These are phyloP conservation scores for Mitragyna speciosa DNA, from an alignment of 257 asterid species.

Conservation along the genomic window DNA sequence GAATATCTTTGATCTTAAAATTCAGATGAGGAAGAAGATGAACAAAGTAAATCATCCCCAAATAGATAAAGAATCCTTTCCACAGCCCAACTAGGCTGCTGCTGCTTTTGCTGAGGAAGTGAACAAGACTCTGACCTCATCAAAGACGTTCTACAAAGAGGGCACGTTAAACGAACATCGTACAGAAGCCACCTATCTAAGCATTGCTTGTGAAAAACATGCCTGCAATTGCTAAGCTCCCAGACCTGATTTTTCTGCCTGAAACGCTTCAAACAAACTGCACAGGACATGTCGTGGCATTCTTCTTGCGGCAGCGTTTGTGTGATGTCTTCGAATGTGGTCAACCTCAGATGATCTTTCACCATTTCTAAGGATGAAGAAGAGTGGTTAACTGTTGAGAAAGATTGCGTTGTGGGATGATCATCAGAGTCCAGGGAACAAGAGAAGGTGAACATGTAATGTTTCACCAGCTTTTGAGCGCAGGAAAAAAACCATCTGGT, in stretches of 20 bases:
- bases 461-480: constrained; percentile 37
- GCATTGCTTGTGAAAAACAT: constrained; percentile 68
- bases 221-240: constrained; percentile 69
- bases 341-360: constrained; percentile 41
- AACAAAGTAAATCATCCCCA: constrained; percentile 67
- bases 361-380: constrained; percentile 30
- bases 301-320: constrained; percentile 30
- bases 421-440: constrained; percentile 13
- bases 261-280: constrained; percentile 55
- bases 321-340: constrained; percentile 42
- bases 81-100: constrained; percentile 75
- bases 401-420: constrained; percentile 7
- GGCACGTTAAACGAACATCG: constrained; percentile 58
- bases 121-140: constrained; percentile 19
- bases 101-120: constrained; percentile 26
- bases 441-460: constrained; percentile 28
- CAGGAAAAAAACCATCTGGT: constrained; percentile 56
- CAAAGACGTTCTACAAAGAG: constrained; percentile 63
- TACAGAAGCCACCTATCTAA: constrained; percentile 62
- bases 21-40: constrained; percentile 18
- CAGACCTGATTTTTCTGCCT: constrained; percentile 54
- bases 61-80: constrained; percentile 70
- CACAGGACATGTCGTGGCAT: constrained; percentile 43
- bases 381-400: constrained; percentile 13
- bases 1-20: not conserved